Base-by-base conservation (phyloP, 2,329 filamentous ascomycete genomes). In the Ciborinia camelliae region DNA sequence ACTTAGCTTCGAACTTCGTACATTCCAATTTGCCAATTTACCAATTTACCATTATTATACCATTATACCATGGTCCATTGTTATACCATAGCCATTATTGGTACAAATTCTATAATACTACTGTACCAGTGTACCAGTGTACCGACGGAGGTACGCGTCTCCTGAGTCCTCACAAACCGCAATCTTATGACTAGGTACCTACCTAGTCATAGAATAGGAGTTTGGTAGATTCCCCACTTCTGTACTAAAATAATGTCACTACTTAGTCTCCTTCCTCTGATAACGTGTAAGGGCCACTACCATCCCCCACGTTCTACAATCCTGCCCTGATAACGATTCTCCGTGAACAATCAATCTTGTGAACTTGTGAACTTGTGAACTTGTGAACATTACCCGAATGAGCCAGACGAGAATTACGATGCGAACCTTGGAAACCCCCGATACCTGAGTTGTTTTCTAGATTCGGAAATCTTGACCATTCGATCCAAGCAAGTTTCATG, bases 201-300 rank as follows among this genome's bases (percentile, higher is more conserved):
- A n/a, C n/a, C n/a, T n/a, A n/a, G n/a, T n/a, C n/a, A n/a, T n/a
- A n/a, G 18, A 30, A n/a, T 28, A 43, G 41, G 23, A 18, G 28
- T 58, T 58, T 32, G 8, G 9, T 32, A 7, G 18, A 23, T 20
- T 18, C 41, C 9, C 55, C 55, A 59, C 55, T 47, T 55, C 26
- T 28, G 8, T 8, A 26, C n/a, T 20, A 47, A 35, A 59, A 35
- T 10, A 30, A n/a, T n/a, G 5, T 59, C 41, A 14, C 47, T 48
- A 64, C 20, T 8, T n/a, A 45, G n/a, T n/a, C n/a, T n/a, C n/a
- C 61, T 58, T 64, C 37, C 53, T 67, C 58, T 47, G n/a, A n/a
- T n/a, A n/a, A n/a, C n/a, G n/a, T n/a, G 48, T 66, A 43, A 41
- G 37, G 43, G 30, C 54, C 54, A 58, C 41, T 45, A 32, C 30